These are phyloP conservation scores for Saitozyma sp. DNA, from an alignment of 768 basidiomycete species.

Conservation along the genomic window DNA sequence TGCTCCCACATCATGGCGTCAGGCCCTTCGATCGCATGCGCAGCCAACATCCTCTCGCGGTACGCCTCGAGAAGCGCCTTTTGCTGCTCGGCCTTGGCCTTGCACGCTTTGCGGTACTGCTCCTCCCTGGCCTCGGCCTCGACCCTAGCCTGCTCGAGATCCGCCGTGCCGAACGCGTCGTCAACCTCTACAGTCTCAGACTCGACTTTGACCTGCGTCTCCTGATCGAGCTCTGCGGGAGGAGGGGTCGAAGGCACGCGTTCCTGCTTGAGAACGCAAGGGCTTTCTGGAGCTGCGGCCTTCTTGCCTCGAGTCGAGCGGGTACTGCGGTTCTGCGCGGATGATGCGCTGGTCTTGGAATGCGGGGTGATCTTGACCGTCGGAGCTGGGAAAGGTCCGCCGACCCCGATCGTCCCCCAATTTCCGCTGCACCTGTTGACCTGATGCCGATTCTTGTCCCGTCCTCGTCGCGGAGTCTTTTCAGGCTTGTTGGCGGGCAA, in stretches of 20 bases:
- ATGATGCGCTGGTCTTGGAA: not conserved
- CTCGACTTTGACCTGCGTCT: constrained; percentile 12
- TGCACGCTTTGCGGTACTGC: constrained; percentile 20
- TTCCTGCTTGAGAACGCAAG: not conserved
- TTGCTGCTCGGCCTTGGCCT: constrained; percentile 30
- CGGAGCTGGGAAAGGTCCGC: constrained; percentile 6
- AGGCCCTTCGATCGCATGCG: not conserved
- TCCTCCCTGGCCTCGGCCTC: constrained; percentile 41
- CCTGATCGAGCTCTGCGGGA: not conserved
- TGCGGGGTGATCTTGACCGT: constrained; percentile 1
- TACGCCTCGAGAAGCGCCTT: constrained; percentile 30
- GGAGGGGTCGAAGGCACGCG: not conserved
- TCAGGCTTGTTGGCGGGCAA: constrained; percentile 19
- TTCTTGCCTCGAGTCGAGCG: not conserved
- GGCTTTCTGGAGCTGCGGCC: not conserved
- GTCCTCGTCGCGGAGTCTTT: constrained; percentile 24
- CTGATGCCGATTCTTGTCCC: constrained; percentile 13
- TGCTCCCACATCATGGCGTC: not conserved
- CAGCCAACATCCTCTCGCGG: constrained; percentile 13
- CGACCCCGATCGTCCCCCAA: constrained; percentile 43
- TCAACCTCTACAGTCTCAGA: not conserved
- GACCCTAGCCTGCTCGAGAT: constrained; percentile 31
- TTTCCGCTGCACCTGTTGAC: constrained; percentile 16
- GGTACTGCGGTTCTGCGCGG: not conserved
- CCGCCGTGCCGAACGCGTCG: constrained; percentile 40